Evolutionary conservation across 805 yeast genomes (phyloP).

Genomic region (Candida orba): DNA sequence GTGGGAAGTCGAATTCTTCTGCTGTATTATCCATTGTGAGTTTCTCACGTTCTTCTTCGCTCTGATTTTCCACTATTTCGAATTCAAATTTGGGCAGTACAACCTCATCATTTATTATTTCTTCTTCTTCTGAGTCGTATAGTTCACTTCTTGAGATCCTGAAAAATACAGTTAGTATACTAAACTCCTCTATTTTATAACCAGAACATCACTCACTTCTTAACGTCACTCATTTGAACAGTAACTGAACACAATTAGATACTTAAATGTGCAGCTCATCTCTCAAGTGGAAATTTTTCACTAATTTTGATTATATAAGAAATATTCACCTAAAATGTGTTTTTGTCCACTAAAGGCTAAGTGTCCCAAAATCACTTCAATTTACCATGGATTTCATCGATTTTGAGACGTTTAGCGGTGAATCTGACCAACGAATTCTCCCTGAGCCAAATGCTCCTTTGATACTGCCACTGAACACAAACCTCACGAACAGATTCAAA

Average conservation of each 20-base stretch:
- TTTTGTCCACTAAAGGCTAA: no score
- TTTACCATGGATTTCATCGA: slow-evolving; percentile 22
- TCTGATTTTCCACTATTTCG: slow-evolving; percentile 16
- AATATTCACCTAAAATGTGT: no score
- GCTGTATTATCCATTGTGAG: neutral
- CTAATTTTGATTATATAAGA: no score
- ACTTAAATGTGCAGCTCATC: neutral
- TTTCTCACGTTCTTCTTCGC: neutral
- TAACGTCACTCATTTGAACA: slow-evolving; percentile 5
- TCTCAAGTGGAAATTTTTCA: no score
- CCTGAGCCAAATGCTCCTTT: slow-evolving; percentile 36
- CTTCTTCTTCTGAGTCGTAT: slow-evolving; percentile 12
- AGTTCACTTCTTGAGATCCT: slow-evolving; percentile 21
- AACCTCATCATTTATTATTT: slow-evolving; percentile 5
- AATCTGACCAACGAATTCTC: neutral
- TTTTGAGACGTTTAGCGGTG: slow-evolving; percentile 15
- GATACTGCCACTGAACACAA: slow-evolving; percentile 29
- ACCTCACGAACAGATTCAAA: slow-evolving; percentile 29
- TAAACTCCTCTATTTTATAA: no score
- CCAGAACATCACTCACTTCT: slow-evolving; percentile 3
- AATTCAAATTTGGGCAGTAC: slow-evolving; percentile 22
- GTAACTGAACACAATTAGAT: neutral
- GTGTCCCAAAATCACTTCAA: no score
- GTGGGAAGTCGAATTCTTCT: slow-evolving; percentile 23
- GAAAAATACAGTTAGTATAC: neutral